phyloP scores from a whole-genome alignment of 257 asterid species.

The Striga asiatica region DNA sequence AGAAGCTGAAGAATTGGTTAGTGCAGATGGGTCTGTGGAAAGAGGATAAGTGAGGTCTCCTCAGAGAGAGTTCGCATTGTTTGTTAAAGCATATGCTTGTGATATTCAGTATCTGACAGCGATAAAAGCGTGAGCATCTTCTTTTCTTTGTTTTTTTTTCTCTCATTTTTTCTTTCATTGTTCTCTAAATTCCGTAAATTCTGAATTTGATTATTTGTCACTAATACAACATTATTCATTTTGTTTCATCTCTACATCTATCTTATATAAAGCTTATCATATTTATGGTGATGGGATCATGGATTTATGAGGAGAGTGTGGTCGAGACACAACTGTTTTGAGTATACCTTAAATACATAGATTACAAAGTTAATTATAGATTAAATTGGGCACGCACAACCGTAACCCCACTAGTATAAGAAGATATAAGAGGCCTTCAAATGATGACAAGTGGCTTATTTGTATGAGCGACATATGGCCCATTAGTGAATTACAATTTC shows the following conservation, averaged over 20 bases:
- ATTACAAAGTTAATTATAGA: too few relatives aligned
- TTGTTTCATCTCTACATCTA: not conserved
- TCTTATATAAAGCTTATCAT: constrained; percentile 9
- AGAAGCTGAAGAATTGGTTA: constrained; percentile 20
- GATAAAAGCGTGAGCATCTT: constrained; percentile 50
- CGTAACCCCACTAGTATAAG: too few relatives aligned
- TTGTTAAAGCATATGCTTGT: constrained; percentile 39
- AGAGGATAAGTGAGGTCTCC: constrained; percentile 32
- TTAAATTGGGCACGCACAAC: too few relatives aligned
- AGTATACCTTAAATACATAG: too few relatives aligned
- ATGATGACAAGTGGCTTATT: too few relatives aligned
- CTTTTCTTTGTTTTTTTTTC: constrained; percentile 24
- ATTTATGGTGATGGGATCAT: constrained; percentile 27
- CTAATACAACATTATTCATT: too few relatives aligned
- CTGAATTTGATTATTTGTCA: not conserved
- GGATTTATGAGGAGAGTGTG: constrained; percentile 23
- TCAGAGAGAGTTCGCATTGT: constrained; percentile 39
- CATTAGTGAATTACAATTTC: too few relatives aligned
- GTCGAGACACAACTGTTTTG: too few relatives aligned
- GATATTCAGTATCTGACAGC: constrained; percentile 35
- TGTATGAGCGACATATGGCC: too few relatives aligned
- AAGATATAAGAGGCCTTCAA: too few relatives aligned
- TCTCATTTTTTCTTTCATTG: not conserved
- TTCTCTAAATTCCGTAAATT: not conserved
- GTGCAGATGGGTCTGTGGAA: constrained; percentile 29